Conservation (phyloP, 805 yeast genomes). For the Lipomyces anomalus region DNA sequence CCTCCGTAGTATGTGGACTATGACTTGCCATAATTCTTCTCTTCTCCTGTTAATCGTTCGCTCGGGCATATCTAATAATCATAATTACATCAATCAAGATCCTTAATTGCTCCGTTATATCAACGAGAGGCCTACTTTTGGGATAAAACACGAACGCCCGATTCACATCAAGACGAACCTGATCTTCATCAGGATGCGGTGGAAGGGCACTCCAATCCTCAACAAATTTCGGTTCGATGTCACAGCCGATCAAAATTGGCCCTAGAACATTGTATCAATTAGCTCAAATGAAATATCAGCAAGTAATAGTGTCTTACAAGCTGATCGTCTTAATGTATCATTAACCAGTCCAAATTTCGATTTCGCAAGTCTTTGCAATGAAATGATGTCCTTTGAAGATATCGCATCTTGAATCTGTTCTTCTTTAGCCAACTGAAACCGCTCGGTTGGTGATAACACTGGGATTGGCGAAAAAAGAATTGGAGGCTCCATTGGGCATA, state of each 20-base stretch:
- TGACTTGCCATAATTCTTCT: conserved; percentile 39
- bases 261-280: conserved; percentile 2
- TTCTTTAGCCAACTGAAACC: conserved; percentile 8
- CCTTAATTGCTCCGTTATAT: conserved; percentile 22
- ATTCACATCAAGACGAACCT: conserved; percentile 70
- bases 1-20: conserved; percentile 51
- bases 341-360: conserved; percentile 15
- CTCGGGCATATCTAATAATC: conserved; percentile 25
- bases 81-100: too few species aligned
- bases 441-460: conserved; percentile 2
- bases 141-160: conserved; percentile 56
- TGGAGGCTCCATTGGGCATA: conserved; percentile 9
- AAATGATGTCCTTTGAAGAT: conserved; percentile 2
- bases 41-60: conserved; percentile 37
- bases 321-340: conserved; percentile 11
- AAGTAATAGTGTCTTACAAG: too few species aligned
- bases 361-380: conserved; percentile 14
- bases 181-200: conserved; percentile 68
- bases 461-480: conserved; percentile 1
- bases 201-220: conserved; percentile 32
- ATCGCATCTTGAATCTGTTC: conserved; percentile 10
- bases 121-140: conserved; percentile 18
- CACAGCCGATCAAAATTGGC: conserved; percentile 21
- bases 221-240: conserved; percentile 7
- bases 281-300: background rate